Conservation (phyloP, 805 yeast genomes). For the Candida germanica region DNA sequence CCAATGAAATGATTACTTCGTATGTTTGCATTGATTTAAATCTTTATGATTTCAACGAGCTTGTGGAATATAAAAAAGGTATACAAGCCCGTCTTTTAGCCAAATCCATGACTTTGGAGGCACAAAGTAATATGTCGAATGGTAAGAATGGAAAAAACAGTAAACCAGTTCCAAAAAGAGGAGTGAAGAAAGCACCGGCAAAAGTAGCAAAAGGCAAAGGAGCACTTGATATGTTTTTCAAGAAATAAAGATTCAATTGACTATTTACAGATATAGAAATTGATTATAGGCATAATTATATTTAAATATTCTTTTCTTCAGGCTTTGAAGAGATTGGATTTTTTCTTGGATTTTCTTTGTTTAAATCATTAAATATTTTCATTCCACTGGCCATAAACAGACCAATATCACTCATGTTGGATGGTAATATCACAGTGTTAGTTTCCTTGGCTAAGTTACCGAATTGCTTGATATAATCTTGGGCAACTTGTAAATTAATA, state of each 20-base stretch:
- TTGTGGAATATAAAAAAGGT: slow-evolving; percentile 7
- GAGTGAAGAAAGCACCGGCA: slow-evolving; percentile 25
- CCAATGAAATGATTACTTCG: slow-evolving; percentile 5
- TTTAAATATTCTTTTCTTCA: slow-evolving; percentile 2
- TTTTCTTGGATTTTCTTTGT: background rate
- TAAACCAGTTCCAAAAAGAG: slow-evolving; percentile 8
- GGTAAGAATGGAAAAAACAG: background rate
- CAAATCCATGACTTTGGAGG: slow-evolving; percentile 17
- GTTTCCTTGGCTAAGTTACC: slow-evolving; percentile 79
- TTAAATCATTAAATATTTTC: slow-evolving; percentile 52
- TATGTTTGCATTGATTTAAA: slow-evolving; percentile 4
- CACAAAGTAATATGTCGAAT: slow-evolving; percentile 20
- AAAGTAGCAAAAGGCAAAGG: slow-evolving; percentile 59
- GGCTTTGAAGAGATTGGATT: background rate
- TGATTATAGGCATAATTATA: background rate
- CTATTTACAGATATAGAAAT: slow-evolving; percentile 3
- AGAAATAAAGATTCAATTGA: slow-evolving; percentile 13
- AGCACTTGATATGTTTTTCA: slow-evolving; percentile 68
- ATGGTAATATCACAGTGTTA: slow-evolving; percentile 74
- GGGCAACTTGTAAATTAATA: slow-evolving; percentile 76
- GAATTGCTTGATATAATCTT: slow-evolving; percentile 78
- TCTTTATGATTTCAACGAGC: slow-evolving; percentile 4
- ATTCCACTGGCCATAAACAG: slow-evolving; percentile 73
- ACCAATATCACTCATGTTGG: slow-evolving; percentile 71
- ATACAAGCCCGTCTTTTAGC: slow-evolving; percentile 9